Conservation (phyloP, 1,139 yeast species). For the Taiozyma onychis region DNA sequence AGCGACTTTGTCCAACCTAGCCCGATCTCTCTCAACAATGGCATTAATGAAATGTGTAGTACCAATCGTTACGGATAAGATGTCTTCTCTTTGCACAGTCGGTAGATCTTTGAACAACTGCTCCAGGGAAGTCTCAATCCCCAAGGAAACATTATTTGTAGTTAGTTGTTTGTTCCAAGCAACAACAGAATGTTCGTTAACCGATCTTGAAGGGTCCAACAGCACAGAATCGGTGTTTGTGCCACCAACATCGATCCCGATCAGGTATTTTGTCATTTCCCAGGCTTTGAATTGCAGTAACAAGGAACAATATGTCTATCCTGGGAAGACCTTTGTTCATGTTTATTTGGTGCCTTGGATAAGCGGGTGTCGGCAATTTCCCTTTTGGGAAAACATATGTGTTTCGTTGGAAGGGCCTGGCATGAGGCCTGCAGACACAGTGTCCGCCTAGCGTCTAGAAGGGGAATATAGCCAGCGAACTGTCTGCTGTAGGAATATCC, state of each 20-base stretch:
- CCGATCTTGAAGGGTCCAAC: constrained; percentile 29
- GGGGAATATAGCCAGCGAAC: background rate
- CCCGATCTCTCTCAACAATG: constrained; percentile 35
- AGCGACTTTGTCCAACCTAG: constrained; percentile 35
- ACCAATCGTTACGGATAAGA: constrained; percentile 36
- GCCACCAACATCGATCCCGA: constrained; percentile 45
- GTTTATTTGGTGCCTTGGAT: too few species aligned
- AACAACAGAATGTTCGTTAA: constrained; percentile 29
- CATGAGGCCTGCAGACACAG: background rate
- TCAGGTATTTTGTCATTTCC: constrained; percentile 14
- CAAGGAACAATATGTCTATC: too few species aligned
- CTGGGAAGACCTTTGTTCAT: too few species aligned
- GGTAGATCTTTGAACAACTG: constrained; percentile 23
- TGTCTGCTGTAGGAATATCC: background rate
- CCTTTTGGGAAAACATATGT: background rate
- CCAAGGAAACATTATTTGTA: constrained; percentile 38
- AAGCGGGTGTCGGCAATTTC: background rate
- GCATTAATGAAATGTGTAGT: constrained; percentile 44
- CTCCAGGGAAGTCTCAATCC: constrained; percentile 33
- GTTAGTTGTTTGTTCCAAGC: constrained; percentile 39
- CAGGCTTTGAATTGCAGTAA: background rate
- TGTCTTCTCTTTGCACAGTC: constrained; percentile 22
- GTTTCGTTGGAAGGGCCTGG: background rate
- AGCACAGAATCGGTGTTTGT: constrained; percentile 44
- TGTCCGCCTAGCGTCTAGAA: background rate